phyloP scores from a whole-genome alignment of 2,329 filamentous ascomycete genomes.

The Xylaria sp. region DNA sequence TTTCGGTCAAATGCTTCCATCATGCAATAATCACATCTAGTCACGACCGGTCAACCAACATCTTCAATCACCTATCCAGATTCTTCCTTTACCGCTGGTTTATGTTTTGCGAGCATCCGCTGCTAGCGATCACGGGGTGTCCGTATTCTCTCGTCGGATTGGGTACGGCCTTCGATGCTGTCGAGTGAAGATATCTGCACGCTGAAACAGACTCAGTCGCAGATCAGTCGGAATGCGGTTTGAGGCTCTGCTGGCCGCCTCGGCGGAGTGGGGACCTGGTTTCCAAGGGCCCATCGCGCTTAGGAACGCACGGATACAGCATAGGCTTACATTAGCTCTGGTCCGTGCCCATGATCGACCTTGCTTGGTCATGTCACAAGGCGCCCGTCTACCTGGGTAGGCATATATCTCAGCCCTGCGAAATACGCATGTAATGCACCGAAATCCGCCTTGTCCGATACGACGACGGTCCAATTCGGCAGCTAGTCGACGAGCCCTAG shows the following conservation, averaged over 20 bases:
- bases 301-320: conserved; percentile 9
- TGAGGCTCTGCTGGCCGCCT: conserved; percentile 45
- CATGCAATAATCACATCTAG: too few relatives aligned
- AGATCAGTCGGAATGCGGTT: conserved; percentile 49
- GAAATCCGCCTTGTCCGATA: neutral
- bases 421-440: conserved; percentile 15
- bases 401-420: conserved; percentile 29
- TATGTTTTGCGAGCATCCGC: neutral
- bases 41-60: too few relatives aligned
- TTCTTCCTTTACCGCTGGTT: neutral
- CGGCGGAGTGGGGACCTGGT: conserved; percentile 2
- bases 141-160: conserved; percentile 5
- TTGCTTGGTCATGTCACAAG: conserved; percentile 18
- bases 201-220: conserved; percentile 50
- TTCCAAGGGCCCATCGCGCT: neutral
- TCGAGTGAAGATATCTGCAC: conserved; percentile 4
- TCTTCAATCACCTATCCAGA: neutral
- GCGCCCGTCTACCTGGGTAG: conserved; percentile 25
- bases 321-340: neutral
- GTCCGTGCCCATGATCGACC: conserved; percentile 20
- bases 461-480: neutral
- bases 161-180: conserved; percentile 6
- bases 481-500: neutral
- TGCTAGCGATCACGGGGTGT: neutral
- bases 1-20: too few relatives aligned